These are phyloP conservation scores for Suhomyces atakaporum DNA, from an alignment of 1,139 yeast genomes.

Conservation along the genomic window DNA sequence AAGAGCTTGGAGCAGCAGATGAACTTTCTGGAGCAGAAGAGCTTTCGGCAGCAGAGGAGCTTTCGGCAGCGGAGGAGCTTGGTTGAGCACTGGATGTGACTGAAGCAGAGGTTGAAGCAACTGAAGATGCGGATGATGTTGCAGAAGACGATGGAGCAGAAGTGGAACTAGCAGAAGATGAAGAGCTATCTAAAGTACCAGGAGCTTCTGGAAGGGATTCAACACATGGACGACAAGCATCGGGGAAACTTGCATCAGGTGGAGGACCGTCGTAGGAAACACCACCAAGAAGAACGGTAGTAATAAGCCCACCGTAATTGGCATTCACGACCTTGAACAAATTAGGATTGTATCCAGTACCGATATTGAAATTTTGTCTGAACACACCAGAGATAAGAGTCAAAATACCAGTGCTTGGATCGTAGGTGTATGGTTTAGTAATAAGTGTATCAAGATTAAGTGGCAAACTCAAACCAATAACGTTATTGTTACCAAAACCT, in stretches of 20 bases:
- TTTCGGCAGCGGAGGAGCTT: no score
- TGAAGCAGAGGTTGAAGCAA: not conserved
- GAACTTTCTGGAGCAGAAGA: no score
- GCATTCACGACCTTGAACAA: conserved; percentile 17
- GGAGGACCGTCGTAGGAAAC: conserved; percentile 21
- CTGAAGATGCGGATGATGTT: conserved; percentile 1
- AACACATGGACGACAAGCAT: no score
- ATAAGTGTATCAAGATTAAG: conserved; percentile 5
- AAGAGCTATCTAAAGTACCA: not conserved
- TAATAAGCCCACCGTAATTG: conserved; percentile 16
- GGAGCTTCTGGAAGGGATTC: no score
- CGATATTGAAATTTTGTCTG: conserved; percentile 25
- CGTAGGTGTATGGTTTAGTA: conserved; percentile 15
- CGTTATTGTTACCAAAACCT: conserved; percentile 35
- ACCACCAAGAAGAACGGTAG: conserved; percentile 20
- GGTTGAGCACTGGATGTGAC: conserved; percentile 1
- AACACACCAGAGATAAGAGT: conserved; percentile 15
- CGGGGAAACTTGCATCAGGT: conserved; percentile 6
- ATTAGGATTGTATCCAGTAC: conserved; percentile 19
- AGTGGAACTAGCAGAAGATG: conserved; percentile 1
- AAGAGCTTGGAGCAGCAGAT: not conserved
- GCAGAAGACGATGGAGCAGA: not conserved
- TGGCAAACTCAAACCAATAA: conserved; percentile 25
- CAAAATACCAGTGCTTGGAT: conserved; percentile 24
- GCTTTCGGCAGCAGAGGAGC: not conserved